These are phyloP conservation scores for Betula pendula DNA, from an alignment of 306 rosid species.

Conservation along the genomic window DNA sequence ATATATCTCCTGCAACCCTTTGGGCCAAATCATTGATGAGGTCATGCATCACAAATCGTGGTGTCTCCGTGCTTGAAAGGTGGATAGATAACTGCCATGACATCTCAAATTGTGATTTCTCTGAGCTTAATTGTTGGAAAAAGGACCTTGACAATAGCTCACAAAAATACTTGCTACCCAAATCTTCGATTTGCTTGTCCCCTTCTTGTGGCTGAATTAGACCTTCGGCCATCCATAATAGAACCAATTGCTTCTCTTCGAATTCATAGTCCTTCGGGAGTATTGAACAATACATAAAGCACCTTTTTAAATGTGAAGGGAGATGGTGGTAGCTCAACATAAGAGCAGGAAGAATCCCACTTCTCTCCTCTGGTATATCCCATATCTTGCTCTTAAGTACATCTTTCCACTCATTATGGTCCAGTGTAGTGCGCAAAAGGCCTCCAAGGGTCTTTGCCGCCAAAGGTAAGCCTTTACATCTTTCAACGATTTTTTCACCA, in stretches of 20 bases:
- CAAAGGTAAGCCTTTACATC: slow-evolving; percentile 21
- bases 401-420: slow-evolving; percentile 1
- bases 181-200: too few species aligned
- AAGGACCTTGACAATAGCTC: too few species aligned
- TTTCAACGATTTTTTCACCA: slow-evolving; percentile 2
- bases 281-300: slow-evolving; percentile 23
- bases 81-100: too few species aligned
- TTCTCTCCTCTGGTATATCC: neutral
- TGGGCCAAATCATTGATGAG: slow-evolving; percentile 23
- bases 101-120: too few species aligned
- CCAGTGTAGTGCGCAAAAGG: neutral
- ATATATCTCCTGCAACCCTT: neutral
- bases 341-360: slow-evolving; percentile 20
- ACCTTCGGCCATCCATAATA: slow-evolving; percentile 35
- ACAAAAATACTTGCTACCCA: too few species aligned
- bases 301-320: slow-evolving; percentile 23
- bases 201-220: neutral
- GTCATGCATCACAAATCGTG: slow-evolving; percentile 27
- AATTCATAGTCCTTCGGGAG: slow-evolving; percentile 22
- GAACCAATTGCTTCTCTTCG: neutral
- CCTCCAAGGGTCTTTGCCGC: too few species aligned
- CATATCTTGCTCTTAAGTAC: slow-evolving; percentile 21
- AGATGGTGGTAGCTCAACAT: slow-evolving; percentile 31
- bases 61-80: too few species aligned
- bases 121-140: too few species aligned